These are phyloP conservation scores for Talaromyces ruber DNA, from an alignment of 495 filamentous ascomycete genomes.

Conservation along the genomic window DNA sequence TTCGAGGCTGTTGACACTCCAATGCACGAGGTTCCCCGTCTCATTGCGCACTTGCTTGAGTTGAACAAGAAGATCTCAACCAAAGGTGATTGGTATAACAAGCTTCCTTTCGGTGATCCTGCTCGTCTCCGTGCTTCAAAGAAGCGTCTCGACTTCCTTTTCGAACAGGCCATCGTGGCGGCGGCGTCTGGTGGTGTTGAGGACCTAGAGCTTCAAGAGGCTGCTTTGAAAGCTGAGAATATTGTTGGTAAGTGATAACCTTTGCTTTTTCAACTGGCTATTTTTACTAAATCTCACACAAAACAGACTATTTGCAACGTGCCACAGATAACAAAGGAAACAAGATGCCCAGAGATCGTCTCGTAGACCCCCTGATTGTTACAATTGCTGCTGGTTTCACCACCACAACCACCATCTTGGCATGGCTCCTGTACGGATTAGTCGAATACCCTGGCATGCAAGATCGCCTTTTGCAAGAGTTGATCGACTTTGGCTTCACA, in stretches of 20 bases:
- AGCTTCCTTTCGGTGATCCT: conserved; percentile 44
- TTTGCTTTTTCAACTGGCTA: background rate
- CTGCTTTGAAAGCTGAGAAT: conserved; percentile 40
- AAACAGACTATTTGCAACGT: conserved; percentile 34
- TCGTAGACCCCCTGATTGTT: conserved; percentile 21
- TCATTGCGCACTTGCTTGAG: conserved; percentile 30
- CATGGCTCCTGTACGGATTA: conserved; percentile 45
- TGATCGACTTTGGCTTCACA: conserved; percentile 38
- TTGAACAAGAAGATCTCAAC: conserved; percentile 46
- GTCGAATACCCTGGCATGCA: conserved; percentile 41
- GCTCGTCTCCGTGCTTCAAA: conserved; percentile 20
- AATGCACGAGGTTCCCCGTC: conserved; percentile 27
- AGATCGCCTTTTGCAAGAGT: conserved; percentile 42
- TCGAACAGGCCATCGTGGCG: conserved; percentile 21
- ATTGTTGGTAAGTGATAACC: background rate
- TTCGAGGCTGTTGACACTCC: conserved; percentile 35
- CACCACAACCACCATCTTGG: conserved; percentile 41
- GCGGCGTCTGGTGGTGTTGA: conserved; percentile 22
- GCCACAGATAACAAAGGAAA: conserved; percentile 45
- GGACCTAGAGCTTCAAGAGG: conserved; percentile 16
- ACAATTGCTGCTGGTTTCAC: conserved; percentile 45
- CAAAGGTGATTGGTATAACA: conserved; percentile 39
- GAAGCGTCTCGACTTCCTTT: conserved; percentile 8
- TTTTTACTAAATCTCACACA: background rate
- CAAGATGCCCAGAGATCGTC: conserved; percentile 33